phyloP scores from a whole-genome alignment of 164 flowering plant genomes.

The Stephania cephalantha region DNA sequence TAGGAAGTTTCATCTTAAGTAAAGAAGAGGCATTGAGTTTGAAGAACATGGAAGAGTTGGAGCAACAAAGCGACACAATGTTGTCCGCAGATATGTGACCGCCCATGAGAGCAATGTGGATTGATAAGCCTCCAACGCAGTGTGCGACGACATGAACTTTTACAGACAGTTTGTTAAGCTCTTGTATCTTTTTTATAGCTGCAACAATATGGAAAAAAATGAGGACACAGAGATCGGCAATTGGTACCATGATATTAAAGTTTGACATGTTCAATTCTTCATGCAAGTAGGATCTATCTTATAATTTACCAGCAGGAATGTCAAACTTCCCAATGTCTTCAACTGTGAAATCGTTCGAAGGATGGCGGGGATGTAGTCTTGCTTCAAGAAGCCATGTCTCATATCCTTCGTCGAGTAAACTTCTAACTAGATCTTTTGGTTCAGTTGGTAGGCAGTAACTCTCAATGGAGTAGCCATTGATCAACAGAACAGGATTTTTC shows the following conservation, averaged over 20 bases:
- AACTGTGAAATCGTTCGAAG: constrained; percentile 42
- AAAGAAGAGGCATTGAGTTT: constrained; percentile 33
- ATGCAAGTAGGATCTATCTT: not conserved
- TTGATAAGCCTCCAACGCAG: constrained; percentile 55
- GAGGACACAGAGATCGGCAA: not conserved
- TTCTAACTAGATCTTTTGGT: constrained; percentile 50
- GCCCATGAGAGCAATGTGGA: constrained; percentile 63
- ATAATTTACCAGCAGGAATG: constrained; percentile 46
- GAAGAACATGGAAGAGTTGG: constrained; percentile 64
- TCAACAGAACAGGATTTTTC: constrained; percentile 39
- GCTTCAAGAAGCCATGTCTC: constrained; percentile 51
- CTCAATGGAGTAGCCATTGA: constrained; percentile 54
- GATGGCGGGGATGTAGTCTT: constrained; percentile 43
- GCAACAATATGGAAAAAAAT: constrained; percentile 5
- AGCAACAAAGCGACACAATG: constrained; percentile 48
- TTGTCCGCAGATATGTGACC: constrained; percentile 38
- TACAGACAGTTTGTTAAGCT: constrained; percentile 26
- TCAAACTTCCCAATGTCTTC: constrained; percentile 54
- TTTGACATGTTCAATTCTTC: not conserved
- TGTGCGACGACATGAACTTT: constrained; percentile 53
- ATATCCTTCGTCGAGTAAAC: constrained; percentile 38
- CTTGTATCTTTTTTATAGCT: constrained; percentile 37
- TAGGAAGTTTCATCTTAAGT: constrained; percentile 58
- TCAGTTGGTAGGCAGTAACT: constrained; percentile 57
- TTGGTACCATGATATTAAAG: too few species aligned